Conservation (phyloP, 1,284 basidiomycete species). For the Rhodotorula sp. region DNA sequence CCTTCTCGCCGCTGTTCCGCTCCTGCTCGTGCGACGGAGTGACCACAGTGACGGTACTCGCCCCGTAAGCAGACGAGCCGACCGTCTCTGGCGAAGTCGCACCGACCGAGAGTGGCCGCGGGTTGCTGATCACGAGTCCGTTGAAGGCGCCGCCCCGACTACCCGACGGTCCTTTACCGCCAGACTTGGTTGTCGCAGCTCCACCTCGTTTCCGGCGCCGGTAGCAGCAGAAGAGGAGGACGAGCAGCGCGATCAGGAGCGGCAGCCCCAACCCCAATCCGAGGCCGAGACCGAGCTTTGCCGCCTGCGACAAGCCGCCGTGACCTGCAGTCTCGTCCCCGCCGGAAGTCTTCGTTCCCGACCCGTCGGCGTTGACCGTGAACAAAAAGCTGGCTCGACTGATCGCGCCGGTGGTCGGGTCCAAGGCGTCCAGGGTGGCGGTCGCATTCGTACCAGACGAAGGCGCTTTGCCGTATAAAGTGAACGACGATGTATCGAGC, state of each 20-base stretch:
- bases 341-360: conserved; percentile 2
- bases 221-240: conserved; percentile 37
- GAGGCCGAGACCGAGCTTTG: conserved; percentile 40
- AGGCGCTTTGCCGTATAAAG: conserved; percentile 38
- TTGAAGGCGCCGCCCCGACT: not conserved
- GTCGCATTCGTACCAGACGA: conserved; percentile 22
- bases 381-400: conserved; percentile 28
- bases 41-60: conserved; percentile 17
- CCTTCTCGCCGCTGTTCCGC: conserved; percentile 9
- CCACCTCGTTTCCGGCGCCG: not conserved
- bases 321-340: not conserved
- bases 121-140: conserved; percentile 5
- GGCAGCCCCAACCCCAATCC: conserved; percentile 39
- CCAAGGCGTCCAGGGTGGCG: conserved; percentile 24
- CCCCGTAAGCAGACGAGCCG: not conserved
- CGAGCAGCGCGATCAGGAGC: conserved; percentile 35
- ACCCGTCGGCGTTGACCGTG: conserved; percentile 16
- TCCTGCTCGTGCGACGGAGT: conserved; percentile 3
- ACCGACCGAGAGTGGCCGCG: not conserved
- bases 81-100: conserved; percentile 6
- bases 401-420: conserved; percentile 8
- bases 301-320: conserved; percentile 31
- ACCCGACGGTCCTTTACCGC: not conserved
- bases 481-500: conserved; percentile 24
- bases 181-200: not conserved